phyloP scores from a whole-genome alignment of 129 eudicot genomes.

The Flaveria ramosissima region DNA sequence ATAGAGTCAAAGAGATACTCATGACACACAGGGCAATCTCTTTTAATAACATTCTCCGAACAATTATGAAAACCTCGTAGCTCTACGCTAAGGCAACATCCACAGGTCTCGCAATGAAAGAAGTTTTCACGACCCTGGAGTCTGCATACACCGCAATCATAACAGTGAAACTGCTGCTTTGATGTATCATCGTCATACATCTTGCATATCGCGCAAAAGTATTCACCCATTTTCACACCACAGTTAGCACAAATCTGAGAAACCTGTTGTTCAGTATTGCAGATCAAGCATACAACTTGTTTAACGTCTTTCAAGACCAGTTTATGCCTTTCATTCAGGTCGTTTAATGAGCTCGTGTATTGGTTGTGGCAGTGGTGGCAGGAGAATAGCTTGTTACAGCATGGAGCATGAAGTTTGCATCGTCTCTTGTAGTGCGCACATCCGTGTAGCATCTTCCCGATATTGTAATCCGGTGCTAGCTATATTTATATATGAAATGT shows the following conservation, averaged over 20 bases:
- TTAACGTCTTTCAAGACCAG: slow-evolving; percentile 64
- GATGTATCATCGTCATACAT: slow-evolving; percentile 65
- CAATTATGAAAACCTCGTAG: slow-evolving; percentile 55
- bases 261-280: slow-evolving; percentile 70
- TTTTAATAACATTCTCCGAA: slow-evolving; percentile 64
- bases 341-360: slow-evolving; percentile 44
- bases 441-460: slow-evolving; percentile 23
- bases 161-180: slow-evolving; percentile 66
- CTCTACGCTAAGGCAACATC: slow-evolving; percentile 51
- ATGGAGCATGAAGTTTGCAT: slow-evolving; percentile 70
- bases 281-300: slow-evolving; percentile 68
- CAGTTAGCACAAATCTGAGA: slow-evolving; percentile 58
- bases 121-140: slow-evolving; percentile 64
- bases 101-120: slow-evolving; percentile 72
- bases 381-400: slow-evolving; percentile 60
- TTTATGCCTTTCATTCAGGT: slow-evolving; percentile 64
- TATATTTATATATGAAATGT: neutral
- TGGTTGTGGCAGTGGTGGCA: slow-evolving; percentile 86
- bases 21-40: slow-evolving; percentile 66
- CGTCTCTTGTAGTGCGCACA: slow-evolving; percentile 78
- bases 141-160: slow-evolving; percentile 83
- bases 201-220: slow-evolving; percentile 67
- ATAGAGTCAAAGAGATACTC: slow-evolving; percentile 82
- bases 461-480: neutral
- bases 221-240: slow-evolving; percentile 73